Conservation (phyloP, 2,329 filamentous ascomycete genomes). For the Fusarium sp. region DNA sequence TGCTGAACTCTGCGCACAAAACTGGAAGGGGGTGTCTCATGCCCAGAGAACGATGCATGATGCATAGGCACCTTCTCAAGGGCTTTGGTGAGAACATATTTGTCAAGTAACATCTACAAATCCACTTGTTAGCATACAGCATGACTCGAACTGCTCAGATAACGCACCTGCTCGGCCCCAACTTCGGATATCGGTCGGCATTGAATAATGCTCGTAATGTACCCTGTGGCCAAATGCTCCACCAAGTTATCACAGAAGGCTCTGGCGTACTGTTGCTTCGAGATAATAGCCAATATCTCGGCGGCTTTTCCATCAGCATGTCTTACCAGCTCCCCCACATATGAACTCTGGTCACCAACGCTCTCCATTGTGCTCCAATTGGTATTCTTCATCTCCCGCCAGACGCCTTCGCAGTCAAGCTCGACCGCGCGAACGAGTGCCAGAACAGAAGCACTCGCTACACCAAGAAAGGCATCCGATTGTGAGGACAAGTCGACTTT, state of each 20-base stretch:
- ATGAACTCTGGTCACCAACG: conserved; percentile 92
- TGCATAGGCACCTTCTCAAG: conserved; percentile 75
- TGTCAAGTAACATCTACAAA: conserved; percentile 87
- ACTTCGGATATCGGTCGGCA: conserved; percentile 92
- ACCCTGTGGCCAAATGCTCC: conserved; percentile 81
- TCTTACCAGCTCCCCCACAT: conserved; percentile 81
- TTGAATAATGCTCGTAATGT: conserved; percentile 84
- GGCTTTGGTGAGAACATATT: conserved; percentile 85
- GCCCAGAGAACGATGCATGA: conserved; percentile 58
- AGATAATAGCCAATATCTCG: conserved; percentile 78
- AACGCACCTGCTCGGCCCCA: conserved; percentile 83
- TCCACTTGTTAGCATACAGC: conserved; percentile 33
- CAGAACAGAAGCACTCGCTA: conserved; percentile 86
- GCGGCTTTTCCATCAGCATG: conserved; percentile 75
- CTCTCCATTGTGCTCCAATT: conserved; percentile 94
- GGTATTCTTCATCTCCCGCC: conserved; percentile 97
- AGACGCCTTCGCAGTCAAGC: conserved; percentile 80
- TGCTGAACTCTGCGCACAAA: conserved; percentile 88
- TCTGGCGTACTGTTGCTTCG: conserved; percentile 92
- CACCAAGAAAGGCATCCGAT: conserved; percentile 93
- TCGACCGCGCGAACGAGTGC: conserved; percentile 86
- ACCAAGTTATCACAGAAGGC: conserved; percentile 97
- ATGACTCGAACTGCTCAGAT: background rate
- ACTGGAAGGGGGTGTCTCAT: conserved; percentile 58
- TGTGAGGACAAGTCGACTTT: conserved; percentile 91